Evolutionary conservation across 768 basidiomycete species (phyloP), one percentile per base, ranked within the genome.

Genomic region (Boletus coccyginus): DNA sequence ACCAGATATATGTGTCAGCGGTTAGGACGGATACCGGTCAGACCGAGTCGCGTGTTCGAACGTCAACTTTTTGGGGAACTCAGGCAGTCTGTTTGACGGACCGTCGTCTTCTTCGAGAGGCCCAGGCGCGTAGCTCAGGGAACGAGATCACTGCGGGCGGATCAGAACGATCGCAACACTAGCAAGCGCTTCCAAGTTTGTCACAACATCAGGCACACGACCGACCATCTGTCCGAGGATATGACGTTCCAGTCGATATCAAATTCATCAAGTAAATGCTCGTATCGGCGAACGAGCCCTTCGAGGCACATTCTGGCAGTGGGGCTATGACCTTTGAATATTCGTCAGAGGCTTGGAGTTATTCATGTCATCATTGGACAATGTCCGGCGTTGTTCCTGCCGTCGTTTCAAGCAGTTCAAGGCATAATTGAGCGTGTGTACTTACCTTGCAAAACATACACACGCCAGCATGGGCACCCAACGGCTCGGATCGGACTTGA

Each of bases 391-490:
- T 35, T 33, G 17, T 45, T 33, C 52, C 10, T 19, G 2, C 31
- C 7, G 8, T 14, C 16, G 36, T 58, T 42, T 60, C 38, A 42
- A 21, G 33, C 33, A 12, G 19, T 21, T 46, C 29, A 29, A 24
- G 16, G 17, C 7, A 21, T 9, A 19, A 21, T 33, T 5, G 31
- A 44, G 36, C 16, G 7, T 9, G 35, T 13, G 31, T 5, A 21
- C 32, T 24, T 43, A 39, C n/a, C 19, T 46, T 14, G 33, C 27
- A 31, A 39, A 50, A 27, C n/a, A 19, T 33, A 41, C 39, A 41
- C 32, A 56, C 53, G 48, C 49, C 39, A 63, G 46, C 24, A 32
- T 50, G 53, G 51, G 16, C 35, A 40, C 31, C 3, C 14, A 48
- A 29, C 8, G n/a, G 17, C 12, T n/a, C 39, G 40, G 36, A 48